Base-by-base conservation (phyloP, 768 basidiomycete species). In the Pisolithus sp. region DNA sequence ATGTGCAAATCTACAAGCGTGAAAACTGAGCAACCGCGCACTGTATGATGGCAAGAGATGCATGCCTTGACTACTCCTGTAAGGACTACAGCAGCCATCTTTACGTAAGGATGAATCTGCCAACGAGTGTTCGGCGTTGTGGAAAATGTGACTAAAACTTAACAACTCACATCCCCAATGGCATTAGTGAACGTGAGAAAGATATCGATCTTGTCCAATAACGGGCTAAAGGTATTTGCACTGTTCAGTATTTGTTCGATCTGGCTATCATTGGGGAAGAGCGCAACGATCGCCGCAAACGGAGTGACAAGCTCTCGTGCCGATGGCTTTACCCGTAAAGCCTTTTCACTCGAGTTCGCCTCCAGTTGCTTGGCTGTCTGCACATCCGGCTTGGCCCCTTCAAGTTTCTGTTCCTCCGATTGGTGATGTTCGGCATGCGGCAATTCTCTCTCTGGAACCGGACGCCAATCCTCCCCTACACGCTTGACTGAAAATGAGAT, bases 101-200 rank as follows among this genome's bases (percentile, higher is more conserved):
- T 54, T 7, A 34, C 54, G 28, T 57, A 57, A 12, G 55, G 55
- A 42, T 57, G 55, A 34, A 54, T 54, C 55, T 57, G 36, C 15
- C 24, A 51, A 10, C 4, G 13, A 23, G 30, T 13, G 41, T 47
- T 53, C 17, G 43, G 45, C 5, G 4, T 41, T 17, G 9, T 24
- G 5, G 20, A 5, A 39, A n/a, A 42, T 20, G 13, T 6, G n/a
- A 46, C 20, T n/a, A 26, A 44, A 44, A 10, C 42, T 23, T 9
- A n/a, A 9, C 8, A 13, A 15, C 15, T 20, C 21, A 47, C 53
- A 31, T 52, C 53, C 36, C 51, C 51, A n/a, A 52, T 21, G 28
- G 37, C 20, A 20, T 41, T 40, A 13, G 48, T 50, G 23, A 54
- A 12, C 15, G 18, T 31, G 39, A 52, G 39, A 17, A 54, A 46